Evolutionary conservation across 148 eudicot species (phyloP).

Genomic region (Cornus controversa): DNA sequence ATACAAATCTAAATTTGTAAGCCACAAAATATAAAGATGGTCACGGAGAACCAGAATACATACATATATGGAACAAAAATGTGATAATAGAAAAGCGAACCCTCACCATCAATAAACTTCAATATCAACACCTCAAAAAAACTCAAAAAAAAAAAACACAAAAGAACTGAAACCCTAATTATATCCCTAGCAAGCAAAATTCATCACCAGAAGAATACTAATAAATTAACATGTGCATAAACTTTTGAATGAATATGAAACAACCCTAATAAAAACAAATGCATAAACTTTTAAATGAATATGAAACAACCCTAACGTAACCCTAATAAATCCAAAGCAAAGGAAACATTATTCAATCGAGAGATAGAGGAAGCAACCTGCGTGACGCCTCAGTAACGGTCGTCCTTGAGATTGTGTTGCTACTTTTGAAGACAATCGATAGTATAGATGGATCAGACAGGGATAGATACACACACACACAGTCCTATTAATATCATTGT

Average conservation of each 20-base stretch:
- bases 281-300: too few species aligned
- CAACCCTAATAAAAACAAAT: not conserved
- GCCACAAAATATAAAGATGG: not conserved
- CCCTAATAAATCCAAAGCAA: not conserved
- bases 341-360: not conserved
- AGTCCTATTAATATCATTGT: too few species aligned
- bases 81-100: not conserved
- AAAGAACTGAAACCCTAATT: not conserved
- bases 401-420: not conserved
- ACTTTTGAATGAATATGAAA: not conserved
- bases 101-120: not conserved
- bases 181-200: not conserved
- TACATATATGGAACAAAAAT: not conserved
- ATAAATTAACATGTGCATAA: not conserved
- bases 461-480: too few species aligned
- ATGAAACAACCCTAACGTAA: not conserved
- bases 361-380: not conserved
- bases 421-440: too few species aligned
- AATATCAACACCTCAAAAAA: not conserved
- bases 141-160: not conserved
- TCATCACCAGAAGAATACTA: not conserved
- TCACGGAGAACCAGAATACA: not conserved
- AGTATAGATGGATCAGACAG: too few species aligned
- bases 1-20: not conserved
- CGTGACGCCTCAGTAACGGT: not conserved